Evolutionary conservation across 257 asterid genomes (phyloP).

Genomic region (Plectranthus barbatus): DNA sequence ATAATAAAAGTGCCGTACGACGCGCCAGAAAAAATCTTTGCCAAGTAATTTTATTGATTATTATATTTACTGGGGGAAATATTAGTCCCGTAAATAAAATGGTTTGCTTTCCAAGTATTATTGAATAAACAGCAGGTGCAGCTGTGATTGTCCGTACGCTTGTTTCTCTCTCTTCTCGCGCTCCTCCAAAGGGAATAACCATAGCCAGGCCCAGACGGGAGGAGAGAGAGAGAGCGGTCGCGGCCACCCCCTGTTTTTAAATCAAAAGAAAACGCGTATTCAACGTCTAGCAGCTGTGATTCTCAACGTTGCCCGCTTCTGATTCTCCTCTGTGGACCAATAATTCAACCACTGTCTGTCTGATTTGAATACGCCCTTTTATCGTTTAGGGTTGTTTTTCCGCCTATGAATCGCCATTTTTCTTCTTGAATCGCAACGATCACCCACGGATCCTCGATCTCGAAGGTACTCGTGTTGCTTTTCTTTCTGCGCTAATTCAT

Average conservation of each 20-base stretch:
- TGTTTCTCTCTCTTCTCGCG: slow-evolving; percentile 26
- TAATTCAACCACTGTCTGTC: background rate
- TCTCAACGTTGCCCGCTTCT: slow-evolving; percentile 15
- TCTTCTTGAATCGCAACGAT: slow-evolving; percentile 12
- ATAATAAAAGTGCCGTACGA: background rate
- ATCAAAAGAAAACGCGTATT: slow-evolving; percentile 13
- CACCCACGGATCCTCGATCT: slow-evolving; percentile 59
- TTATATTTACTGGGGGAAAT: background rate
- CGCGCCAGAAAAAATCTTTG: background rate
- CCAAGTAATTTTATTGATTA: background rate
- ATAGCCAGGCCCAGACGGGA: background rate
- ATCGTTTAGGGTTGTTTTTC: slow-evolving; percentile 18
- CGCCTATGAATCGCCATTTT: background rate
- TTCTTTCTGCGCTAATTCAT: background rate
- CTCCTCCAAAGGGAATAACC: slow-evolving; percentile 15
- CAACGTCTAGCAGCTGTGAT: slow-evolving; percentile 16
- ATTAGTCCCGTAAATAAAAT: background rate
- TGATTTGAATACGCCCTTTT: slow-evolving; percentile 12
- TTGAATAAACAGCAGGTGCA: slow-evolving; percentile 13
- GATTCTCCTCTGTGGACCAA: slow-evolving; percentile 17
- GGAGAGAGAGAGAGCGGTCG: slow-evolving; percentile 6
- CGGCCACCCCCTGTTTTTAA: background rate
- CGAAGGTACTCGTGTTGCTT: slow-evolving; percentile 27
- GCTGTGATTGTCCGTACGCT: slow-evolving; percentile 11
- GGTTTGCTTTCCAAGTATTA: background rate